A percentile compares a stretch with the other conserved stretches of the same genome.
Evolutionary conservation across 2,329 filamentous ascomycete species (phyloP).

Genomic region (Emergomyces pasteurianus): DNA sequence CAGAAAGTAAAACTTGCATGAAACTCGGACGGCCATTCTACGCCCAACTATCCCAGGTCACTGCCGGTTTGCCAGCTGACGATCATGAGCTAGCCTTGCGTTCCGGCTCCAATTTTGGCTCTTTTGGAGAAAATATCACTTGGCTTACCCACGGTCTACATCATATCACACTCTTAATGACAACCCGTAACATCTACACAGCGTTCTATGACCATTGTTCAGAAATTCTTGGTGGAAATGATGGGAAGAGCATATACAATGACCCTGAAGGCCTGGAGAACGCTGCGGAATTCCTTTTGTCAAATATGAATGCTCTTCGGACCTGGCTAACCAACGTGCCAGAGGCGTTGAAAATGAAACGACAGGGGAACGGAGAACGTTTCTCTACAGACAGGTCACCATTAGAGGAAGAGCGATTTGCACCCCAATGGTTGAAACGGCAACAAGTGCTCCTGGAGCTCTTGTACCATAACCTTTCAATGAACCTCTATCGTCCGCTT

Average conservation of each 20-base stretch:
- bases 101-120: conserved; percentile 22
- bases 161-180: conserved; percentile 24
- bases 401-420: conserved; percentile 25
- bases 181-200: conserved; percentile 22
- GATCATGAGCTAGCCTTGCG: conserved; percentile 19
- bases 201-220: conserved; percentile 23
- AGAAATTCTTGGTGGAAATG: conserved; percentile 11
- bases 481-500: conserved; percentile 30
- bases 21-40: conserved; percentile 38
- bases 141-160: conserved; percentile 30
- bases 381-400: conserved; percentile 29
- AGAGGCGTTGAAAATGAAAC: conserved; percentile 25
- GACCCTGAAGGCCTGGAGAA: conserved; percentile 20
- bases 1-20: conserved; percentile 38
- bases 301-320: conserved; percentile 17
- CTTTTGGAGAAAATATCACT: conserved; percentile 23
- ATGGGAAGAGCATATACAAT: conserved; percentile 18
- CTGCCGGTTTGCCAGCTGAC: conserved; percentile 29
- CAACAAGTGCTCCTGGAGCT: conserved; percentile 33
- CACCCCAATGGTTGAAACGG: conserved; percentile 31
- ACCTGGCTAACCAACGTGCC: conserved; percentile 28
- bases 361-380: conserved; percentile 21
- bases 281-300: conserved; percentile 21
- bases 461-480: conserved; percentile 29
- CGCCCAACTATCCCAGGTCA: conserved; percentile 22